Evolutionary conservation across 1,139 yeast species (phyloP), one percentile per base, ranked within the genome.

Genomic region (Scheffersomyces segobiensis): DNA sequence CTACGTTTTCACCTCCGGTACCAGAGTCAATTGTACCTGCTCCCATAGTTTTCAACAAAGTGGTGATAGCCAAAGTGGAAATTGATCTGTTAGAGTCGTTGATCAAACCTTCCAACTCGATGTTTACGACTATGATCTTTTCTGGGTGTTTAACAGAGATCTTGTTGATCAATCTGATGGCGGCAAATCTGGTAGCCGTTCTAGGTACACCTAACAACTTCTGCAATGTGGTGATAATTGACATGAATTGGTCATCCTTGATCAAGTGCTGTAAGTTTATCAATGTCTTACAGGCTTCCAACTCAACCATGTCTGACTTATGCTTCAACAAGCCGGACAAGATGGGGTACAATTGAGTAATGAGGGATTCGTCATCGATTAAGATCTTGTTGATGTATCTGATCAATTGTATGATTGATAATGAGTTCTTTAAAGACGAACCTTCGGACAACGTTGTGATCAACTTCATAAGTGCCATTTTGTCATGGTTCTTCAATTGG

Each of bases 31-130:
- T 65, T 18, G 82, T 75, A 56, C 84, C 83, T 61, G 93, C 89
- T 60, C 95, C 95, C 74, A 98, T 97, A 6, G 99, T 95, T 78
- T 93, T 95, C 73, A 95, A 86, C 70, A 95, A 82, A 3, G 98
- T 95, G 52, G 99, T 95, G 71, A 95, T 95, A 42, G 99, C 98
- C 74, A 93, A 93, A n/a, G 99, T 95, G n/a, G 98, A 95, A 66
- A 95, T 87, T 50, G 97, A 89, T 75, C 97, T 87, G 75, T 91
- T 93, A 49, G 93, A 72, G 74, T 95, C 98, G 71, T 89, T 89
- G 67, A 96, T 92, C 71, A 95, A 83, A 49, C 86, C 80, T 76
- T 95, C 99, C 69, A 95, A 84, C 72, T 93, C 98, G 57, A 83
- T 79, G 70, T 91, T 93, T 50, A 80, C 82, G 53, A 86, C 86